A percentile compares a stretch with the other conserved stretches of the same genome.
phyloP scores from a whole-genome alignment of 148 eudicot species.

The Camellia lanceoleosa region DNA sequence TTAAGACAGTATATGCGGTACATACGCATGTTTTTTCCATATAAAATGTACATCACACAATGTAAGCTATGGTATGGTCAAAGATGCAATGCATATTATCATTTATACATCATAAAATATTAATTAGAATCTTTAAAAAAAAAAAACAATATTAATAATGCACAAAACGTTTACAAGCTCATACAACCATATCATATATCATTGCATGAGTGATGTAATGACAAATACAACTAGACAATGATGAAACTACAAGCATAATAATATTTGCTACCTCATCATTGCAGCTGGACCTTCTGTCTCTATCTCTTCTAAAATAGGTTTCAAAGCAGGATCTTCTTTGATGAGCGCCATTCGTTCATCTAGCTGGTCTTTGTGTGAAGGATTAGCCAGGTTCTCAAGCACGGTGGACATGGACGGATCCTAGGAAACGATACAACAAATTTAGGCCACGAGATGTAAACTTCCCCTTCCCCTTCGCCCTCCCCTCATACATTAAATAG shows the following conservation, averaged over 20 bases:
- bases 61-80: not conserved
- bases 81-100: not conserved
- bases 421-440: slow-evolving; percentile 29
- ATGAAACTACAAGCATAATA: not conserved
- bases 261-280: slow-evolving; percentile 75
- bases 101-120: not conserved
- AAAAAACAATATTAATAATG: not conserved
- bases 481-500: not conserved
- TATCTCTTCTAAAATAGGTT: slow-evolving; percentile 90
- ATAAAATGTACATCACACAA: not conserved
- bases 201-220: not conserved
- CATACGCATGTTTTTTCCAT: not conserved
- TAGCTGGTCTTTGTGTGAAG: slow-evolving; percentile 66
- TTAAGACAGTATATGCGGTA: too few species aligned
- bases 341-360: slow-evolving; percentile 86
- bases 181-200: not conserved
- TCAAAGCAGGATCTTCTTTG: slow-evolving; percentile 91
- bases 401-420: slow-evolving; percentile 95
- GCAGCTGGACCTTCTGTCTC: slow-evolving; percentile 97
- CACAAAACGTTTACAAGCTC: not conserved
- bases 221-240: not conserved
- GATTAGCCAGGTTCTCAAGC: slow-evolving; percentile 87
- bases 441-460: not conserved
- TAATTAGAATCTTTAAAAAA: too few species aligned
- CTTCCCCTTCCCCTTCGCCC: not conserved